These are phyloP conservation scores for Myriosclerotinia scirpicola DNA, from an alignment of 2,329 filamentous ascomycete genomes.

Conservation along the genomic window DNA sequence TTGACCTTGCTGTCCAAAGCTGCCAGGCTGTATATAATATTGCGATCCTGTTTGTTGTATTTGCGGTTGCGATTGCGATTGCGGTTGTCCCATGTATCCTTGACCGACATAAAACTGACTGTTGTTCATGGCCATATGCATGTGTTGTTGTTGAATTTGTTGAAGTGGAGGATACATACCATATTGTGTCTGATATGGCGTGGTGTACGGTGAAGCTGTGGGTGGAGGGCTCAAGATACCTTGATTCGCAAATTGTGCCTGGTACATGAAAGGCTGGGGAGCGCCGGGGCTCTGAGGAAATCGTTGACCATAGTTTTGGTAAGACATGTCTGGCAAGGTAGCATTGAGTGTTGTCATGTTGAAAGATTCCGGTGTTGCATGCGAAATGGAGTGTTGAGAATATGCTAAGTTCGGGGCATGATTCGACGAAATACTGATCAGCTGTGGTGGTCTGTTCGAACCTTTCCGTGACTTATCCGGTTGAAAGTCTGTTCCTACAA, in stretches of 20 bases:
- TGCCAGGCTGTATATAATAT: slow-evolving; percentile 34
- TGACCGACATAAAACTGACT: slow-evolving; percentile 36
- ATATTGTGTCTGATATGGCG: slow-evolving; percentile 36
- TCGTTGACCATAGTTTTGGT: slow-evolving; percentile 35
- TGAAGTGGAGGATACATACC: slow-evolving; percentile 33
- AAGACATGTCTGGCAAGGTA: slow-evolving; percentile 34
- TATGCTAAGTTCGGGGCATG: slow-evolving; percentile 21
- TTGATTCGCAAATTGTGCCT: slow-evolving; percentile 30
- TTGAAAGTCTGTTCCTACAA: slow-evolving; percentile 23
- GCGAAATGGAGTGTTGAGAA: slow-evolving; percentile 13
- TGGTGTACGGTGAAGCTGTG: slow-evolving; percentile 31
- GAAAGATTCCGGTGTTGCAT: slow-evolving; percentile 33
- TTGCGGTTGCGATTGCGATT: not conserved
- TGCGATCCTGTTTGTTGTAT: slow-evolving; percentile 29
- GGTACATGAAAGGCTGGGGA: slow-evolving; percentile 31
- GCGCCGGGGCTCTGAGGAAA: slow-evolving; percentile 29
- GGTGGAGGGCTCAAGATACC: slow-evolving; percentile 27
- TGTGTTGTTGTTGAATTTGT: slow-evolving; percentile 27
- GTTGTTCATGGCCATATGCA: slow-evolving; percentile 24
- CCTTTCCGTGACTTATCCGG: slow-evolving; percentile 8
- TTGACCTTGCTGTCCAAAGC: slow-evolving; percentile 34
- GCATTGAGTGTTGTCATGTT: slow-evolving; percentile 34
- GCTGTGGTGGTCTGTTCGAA: slow-evolving; percentile 16
- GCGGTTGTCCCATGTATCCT: slow-evolving; percentile 31
- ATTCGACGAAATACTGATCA: slow-evolving; percentile 20